A percentile compares a stretch with the other conserved stretches of the same genome.
Conservation (phyloP, 768 basidiomycete genomes). For the Auriscalpium microsporum region DNA sequence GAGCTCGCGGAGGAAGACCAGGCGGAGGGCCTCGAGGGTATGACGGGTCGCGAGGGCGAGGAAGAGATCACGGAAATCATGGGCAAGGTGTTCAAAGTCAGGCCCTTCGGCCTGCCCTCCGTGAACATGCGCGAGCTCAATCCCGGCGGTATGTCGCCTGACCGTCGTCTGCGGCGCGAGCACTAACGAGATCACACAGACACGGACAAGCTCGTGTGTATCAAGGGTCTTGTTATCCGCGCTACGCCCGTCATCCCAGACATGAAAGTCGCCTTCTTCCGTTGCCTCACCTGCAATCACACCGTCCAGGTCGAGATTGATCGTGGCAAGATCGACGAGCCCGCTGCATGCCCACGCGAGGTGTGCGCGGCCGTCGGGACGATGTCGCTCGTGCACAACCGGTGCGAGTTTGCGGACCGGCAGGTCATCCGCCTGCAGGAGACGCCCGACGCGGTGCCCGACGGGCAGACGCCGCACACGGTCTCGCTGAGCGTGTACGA, state of each 20-base stretch:
- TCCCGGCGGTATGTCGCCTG: slow-evolving; percentile 59
- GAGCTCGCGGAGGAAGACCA: slow-evolving; percentile 80
- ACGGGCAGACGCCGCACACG: slow-evolving; percentile 97
- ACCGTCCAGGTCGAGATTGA: slow-evolving; percentile 97
- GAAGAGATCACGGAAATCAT: slow-evolving; percentile 87
- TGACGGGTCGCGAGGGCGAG: slow-evolving; percentile 67
- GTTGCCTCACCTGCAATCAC: slow-evolving; percentile 90
- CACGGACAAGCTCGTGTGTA: slow-evolving; percentile 93
- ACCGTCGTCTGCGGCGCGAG: not conserved
- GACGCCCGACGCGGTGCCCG: slow-evolving; percentile 95
- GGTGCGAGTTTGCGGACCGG: slow-evolving; percentile 91
- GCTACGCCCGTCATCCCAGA: slow-evolving; percentile 97
- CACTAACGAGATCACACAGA: slow-evolving; percentile 38
- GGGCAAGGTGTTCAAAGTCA: slow-evolving; percentile 81
- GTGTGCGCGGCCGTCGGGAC: slow-evolving; percentile 83
- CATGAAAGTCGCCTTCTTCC: slow-evolving; percentile 99
- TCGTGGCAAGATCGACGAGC: slow-evolving; percentile 95
- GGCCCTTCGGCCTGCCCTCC: slow-evolving; percentile 77
- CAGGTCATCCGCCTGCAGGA: slow-evolving; percentile 95
- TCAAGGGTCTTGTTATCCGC: slow-evolving; percentile 96
- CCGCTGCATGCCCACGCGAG: slow-evolving; percentile 84
- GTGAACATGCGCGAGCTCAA: slow-evolving; percentile 96
- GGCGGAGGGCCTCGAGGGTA: slow-evolving; percentile 59
- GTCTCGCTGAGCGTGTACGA: slow-evolving; percentile 97
- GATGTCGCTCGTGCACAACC: slow-evolving; percentile 94